These are phyloP conservation scores for Hordeum marinum DNA, from an alignment of 176 grass and related monocot genomes.

Conservation along the genomic window DNA sequence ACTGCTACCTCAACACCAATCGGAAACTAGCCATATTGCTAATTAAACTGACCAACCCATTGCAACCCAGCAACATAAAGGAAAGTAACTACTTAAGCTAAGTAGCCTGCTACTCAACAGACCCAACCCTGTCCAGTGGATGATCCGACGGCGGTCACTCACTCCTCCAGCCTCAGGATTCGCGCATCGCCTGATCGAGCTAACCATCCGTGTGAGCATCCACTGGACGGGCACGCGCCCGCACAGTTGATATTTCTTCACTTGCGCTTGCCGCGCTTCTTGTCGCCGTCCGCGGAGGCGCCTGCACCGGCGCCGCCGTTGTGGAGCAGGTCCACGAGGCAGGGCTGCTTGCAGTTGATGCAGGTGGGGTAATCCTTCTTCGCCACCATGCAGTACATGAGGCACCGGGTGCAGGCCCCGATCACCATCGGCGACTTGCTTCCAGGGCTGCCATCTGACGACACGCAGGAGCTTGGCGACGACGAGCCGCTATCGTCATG, in stretches of 20 bases:
- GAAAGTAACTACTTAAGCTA: slow-evolving; percentile 8
- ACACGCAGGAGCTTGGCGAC: slow-evolving; percentile 58
- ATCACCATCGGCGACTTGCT: slow-evolving; percentile 55
- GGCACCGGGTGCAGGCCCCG: slow-evolving; percentile 59
- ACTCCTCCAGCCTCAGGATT: background rate
- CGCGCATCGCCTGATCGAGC: background rate
- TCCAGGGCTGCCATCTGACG: slow-evolving; percentile 49
- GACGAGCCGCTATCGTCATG: slow-evolving; percentile 44
- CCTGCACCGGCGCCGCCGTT: background rate
- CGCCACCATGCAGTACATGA: slow-evolving; percentile 73
- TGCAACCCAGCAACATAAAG: background rate
- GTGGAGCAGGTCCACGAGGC: slow-evolving; percentile 56
- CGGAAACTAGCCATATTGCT: background rate
- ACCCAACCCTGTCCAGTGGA: slow-evolving; percentile 39
- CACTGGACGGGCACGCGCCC: slow-evolving; percentile 34
- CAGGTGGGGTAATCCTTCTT: slow-evolving; percentile 60
- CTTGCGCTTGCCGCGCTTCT: slow-evolving; percentile 46
- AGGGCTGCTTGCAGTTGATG: slow-evolving; percentile 61
- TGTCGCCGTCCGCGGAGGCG: slow-evolving; percentile 7
- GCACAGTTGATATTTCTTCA: background rate
- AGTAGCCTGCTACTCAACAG: background rate
- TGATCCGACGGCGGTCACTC: slow-evolving; percentile 61
- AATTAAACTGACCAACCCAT: slow-evolving; percentile 17
- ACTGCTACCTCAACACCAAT: background rate
- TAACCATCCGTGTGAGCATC: slow-evolving; percentile 57